Conservation (phyloP, 2,329 filamentous ascomycete genomes). For the Alternaria dauci region DNA sequence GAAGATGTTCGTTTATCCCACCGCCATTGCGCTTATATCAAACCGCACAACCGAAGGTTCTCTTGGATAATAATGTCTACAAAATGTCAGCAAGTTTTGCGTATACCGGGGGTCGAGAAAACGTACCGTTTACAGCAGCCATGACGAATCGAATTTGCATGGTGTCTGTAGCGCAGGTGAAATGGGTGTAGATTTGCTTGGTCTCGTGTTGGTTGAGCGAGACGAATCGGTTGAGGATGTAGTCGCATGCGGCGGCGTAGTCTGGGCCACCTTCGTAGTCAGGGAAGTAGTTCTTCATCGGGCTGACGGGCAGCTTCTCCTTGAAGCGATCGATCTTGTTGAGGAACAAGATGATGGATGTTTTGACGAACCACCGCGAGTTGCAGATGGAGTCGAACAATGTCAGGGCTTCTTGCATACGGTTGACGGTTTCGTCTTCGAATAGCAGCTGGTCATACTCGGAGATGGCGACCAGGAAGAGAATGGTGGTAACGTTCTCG, state of each 20-base stretch:
- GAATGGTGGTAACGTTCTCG: constrained; percentile 95
- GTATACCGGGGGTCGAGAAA: not conserved
- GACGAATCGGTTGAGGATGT: constrained; percentile 98
- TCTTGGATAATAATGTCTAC: constrained; percentile 99
- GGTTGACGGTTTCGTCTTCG: constrained; percentile 88
- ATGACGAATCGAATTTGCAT: constrained; percentile 99
- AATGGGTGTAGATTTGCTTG: constrained; percentile 99
- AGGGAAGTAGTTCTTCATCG: constrained; percentile 79
- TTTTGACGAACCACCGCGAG: constrained; percentile 76
- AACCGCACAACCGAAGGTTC: constrained; percentile 94
- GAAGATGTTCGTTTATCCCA: constrained; percentile 38
- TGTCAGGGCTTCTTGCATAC: constrained; percentile 76
- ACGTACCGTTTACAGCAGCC: constrained; percentile 95
- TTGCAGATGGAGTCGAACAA: constrained; percentile 78
- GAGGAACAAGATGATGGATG: constrained; percentile 75
- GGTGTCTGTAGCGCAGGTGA: constrained; percentile 98
- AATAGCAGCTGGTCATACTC: constrained; percentile 97
- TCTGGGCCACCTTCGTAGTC: constrained; percentile 89
- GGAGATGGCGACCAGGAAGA: constrained; percentile 95
- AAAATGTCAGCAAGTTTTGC: constrained; percentile 53
- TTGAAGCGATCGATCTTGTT: constrained; percentile 81
- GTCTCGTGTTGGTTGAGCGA: constrained; percentile 98
- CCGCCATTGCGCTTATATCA: constrained; percentile 73
- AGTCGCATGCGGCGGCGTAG: constrained; percentile 95
- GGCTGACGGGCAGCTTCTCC: constrained; percentile 75